A percentile compares a stretch with the other conserved stretches of the same genome.
phyloP scores from a whole-genome alignment of 2,329 filamentous ascomycete genomes.

The Chrysoporthe puriensis region DNA sequence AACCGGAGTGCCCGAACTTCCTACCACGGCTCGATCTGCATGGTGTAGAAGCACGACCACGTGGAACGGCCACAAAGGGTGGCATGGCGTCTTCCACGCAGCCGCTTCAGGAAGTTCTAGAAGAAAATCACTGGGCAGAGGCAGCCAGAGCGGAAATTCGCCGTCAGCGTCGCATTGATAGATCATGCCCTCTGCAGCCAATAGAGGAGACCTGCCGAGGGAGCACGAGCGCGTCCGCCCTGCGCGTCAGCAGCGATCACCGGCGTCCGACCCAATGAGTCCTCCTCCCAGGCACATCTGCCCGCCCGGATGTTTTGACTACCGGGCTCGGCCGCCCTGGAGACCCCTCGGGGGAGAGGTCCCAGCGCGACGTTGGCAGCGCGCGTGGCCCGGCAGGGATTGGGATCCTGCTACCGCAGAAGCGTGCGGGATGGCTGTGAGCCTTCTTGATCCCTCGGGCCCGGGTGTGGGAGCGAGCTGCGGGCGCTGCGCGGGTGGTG shows the following conservation, averaged over 20 bases:
- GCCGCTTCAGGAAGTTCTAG: background rate
- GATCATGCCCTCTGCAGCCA: background rate
- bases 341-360: background rate
- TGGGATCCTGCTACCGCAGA: background rate
- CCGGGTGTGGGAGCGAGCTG: background rate
- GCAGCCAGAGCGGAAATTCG: background rate
- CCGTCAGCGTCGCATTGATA: slow-evolving; percentile 3
- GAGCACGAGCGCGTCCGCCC: slow-evolving; percentile 7
- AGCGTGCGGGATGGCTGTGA: slow-evolving; percentile 4
- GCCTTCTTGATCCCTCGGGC: slow-evolving; percentile 4
- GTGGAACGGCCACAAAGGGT: slow-evolving; percentile 3
- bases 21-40: background rate
- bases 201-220: background rate
- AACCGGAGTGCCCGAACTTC: background rate
- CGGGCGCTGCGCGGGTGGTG: background rate
- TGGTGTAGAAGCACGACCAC: slow-evolving; percentile 4
- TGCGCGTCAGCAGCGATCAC: slow-evolving; percentile 7
- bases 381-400: slow-evolving; percentile 16
- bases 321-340: slow-evolving; percentile 16
- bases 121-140: background rate
- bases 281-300: background rate
- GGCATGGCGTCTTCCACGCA: background rate
- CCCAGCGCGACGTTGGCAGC: slow-evolving; percentile 13
- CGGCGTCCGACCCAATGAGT: background rate
- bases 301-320: background rate